A percentile compares a stretch with the other conserved stretches of the same genome.
phyloP scores from a whole-genome alignment of 345 rosid genomes.

The Psidium guajava region DNA sequence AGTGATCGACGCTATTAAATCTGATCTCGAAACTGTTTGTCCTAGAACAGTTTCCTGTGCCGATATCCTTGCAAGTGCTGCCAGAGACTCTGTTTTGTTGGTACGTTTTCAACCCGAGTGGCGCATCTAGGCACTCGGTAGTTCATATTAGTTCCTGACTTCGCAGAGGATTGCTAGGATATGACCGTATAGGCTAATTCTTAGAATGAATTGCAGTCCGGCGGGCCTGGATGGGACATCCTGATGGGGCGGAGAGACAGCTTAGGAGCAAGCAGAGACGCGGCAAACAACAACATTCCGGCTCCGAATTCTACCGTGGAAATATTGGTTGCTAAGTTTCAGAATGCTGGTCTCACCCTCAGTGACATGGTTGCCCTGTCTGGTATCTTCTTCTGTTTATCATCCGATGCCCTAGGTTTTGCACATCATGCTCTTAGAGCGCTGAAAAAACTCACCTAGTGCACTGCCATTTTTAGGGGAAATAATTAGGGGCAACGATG shows the following conservation, averaged over 20 bases:
- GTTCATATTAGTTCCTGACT: background rate
- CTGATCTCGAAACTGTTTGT: slow-evolving; percentile 56
- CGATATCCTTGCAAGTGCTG: slow-evolving; percentile 71
- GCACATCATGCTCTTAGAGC: background rate
- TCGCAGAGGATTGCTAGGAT: background rate
- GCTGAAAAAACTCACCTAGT: background rate
- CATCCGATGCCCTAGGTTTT: background rate
- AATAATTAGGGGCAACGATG: background rate
- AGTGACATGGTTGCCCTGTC: slow-evolving; percentile 71
- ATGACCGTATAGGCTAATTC: background rate
- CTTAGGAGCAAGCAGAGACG: slow-evolving; percentile 51
- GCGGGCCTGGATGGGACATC: slow-evolving; percentile 90
- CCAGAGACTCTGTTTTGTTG: slow-evolving; percentile 69
- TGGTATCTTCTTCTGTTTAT: slow-evolving; percentile 17
- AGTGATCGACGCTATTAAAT: slow-evolving; percentile 60
- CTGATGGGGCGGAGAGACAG: slow-evolving; percentile 66
- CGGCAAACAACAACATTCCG: slow-evolving; percentile 51
- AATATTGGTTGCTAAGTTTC: slow-evolving; percentile 41
- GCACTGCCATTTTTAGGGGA: background rate
- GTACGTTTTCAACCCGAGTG: slow-evolving; percentile 9
- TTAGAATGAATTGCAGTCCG: slow-evolving; percentile 37
- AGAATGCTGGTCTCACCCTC: slow-evolving; percentile 59
- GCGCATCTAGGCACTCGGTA: background rate
- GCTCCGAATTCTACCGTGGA: slow-evolving; percentile 64
- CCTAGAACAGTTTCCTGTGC: slow-evolving; percentile 81